Conservation (phyloP, 2,329 filamentous ascomycete genomes). For the Lecanoromycetidae sp. region DNA sequence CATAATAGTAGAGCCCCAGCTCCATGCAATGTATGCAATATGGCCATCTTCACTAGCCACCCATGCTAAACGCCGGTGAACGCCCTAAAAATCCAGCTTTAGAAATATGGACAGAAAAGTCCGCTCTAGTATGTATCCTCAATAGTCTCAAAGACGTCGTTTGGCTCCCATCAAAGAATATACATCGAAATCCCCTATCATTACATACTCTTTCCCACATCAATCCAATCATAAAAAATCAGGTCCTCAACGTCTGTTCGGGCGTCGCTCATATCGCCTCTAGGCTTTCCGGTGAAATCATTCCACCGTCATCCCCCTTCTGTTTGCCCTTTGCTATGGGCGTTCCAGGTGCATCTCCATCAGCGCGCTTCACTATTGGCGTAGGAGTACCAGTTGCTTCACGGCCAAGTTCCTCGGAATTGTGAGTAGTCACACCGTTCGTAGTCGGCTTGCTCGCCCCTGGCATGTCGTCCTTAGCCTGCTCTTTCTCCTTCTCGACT, state of each 20-base stretch:
- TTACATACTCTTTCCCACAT: constrained; percentile 1
- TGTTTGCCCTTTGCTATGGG: constrained; percentile 9
- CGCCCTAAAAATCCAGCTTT: neutral
- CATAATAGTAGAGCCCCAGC: no score
- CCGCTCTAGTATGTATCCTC: neutral
- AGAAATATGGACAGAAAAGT: neutral
- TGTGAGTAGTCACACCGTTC: constrained; percentile 5
- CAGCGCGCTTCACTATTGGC: no score
- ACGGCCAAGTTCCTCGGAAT: neutral
- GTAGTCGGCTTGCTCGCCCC: neutral
- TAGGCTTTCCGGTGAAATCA: constrained; percentile 17
- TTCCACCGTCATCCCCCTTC: constrained; percentile 10
- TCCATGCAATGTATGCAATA: constrained; percentile 2
- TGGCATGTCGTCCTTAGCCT: constrained; percentile 4
- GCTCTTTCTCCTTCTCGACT: constrained; percentile 9
- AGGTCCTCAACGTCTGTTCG: neutral
- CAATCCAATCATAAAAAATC: neutral
- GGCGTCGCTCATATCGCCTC: constrained; percentile 9
- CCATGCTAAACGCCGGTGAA: neutral
- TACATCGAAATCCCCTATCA: constrained; percentile 8
- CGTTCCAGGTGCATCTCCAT: neutral
- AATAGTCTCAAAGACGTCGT: neutral
- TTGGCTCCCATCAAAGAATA: neutral
- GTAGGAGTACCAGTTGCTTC: constrained; percentile 3
- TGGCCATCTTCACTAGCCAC: neutral